Evolutionary conservation across 371 early-diverging fungal genomes (phyloP), one percentile per base, ranked within the genome.

Genomic region (Mortierella sp.): DNA sequence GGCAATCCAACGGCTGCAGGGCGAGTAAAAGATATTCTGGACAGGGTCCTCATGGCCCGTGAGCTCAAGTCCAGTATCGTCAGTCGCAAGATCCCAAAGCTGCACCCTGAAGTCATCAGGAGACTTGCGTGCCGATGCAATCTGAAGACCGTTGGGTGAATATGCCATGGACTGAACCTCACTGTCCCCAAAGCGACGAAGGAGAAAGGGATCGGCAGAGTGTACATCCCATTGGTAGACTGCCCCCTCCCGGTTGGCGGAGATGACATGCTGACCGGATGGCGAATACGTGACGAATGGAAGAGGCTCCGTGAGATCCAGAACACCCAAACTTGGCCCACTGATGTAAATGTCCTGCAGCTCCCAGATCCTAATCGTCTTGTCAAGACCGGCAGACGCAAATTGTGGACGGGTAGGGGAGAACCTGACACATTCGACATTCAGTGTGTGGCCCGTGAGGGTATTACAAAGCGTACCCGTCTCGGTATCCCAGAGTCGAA

Each of bases 401-500:
- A 76, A 21, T 21, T 69, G 51, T 5, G 11, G n/a, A 1, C 48
- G 19, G 11, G 5, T 54, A 0, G 54, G 71, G 0, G 76, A 76
- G 26, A 53, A 76, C 0, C 1, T 43, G 0, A 44, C 71, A 5
- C 54, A 8, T 2, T 0, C 8, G 14, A 71, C 76, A 2, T 1
- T 1, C 0, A n/a, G 16, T 0, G 67, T 9, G 4, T 67, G 67
- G 1, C 67, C 67, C 1, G 34, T 67, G 6, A 67, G 3, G 1
- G 24, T 40, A 3, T 21, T 37, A 1, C 8, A 37, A 21, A 40
- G 53, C 0, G 37, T 2, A 6, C 48, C 50, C 5, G 40, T 34
- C 24, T 67, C 37, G 3, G 73, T 16, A 43, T 73, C 59, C 46
- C 46, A 73, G 3, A 73, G n/a, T 1, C 73, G 57, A 1, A 73